Percentiles rank a stretch among this genome's conserved stretches.
Conservation (phyloP, 495 filamentous ascomycete species). For the Neurospora sp. region DNA sequence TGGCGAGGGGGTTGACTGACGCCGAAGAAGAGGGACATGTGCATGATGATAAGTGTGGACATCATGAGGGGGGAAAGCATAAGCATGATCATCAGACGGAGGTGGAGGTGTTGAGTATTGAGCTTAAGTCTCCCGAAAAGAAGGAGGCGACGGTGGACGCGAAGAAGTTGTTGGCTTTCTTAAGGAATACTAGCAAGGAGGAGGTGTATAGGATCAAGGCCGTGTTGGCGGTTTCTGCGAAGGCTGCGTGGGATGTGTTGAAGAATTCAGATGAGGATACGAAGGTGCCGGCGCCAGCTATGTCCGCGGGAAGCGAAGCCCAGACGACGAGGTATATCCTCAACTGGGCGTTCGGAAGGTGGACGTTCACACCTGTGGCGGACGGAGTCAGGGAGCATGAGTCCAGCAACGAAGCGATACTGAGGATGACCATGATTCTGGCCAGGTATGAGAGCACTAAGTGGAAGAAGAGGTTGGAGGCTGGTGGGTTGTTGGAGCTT, state of each 20-base stretch:
- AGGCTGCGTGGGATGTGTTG: slow-evolving; percentile 32
- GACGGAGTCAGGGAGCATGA: slow-evolving; percentile 33
- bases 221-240: slow-evolving; percentile 48
- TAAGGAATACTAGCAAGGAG: slow-evolving; percentile 69
- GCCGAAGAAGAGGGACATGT: slow-evolving; percentile 21
- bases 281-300: slow-evolving; percentile 1
- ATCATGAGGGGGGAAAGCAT: slow-evolving; percentile 27
- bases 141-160: slow-evolving; percentile 44
- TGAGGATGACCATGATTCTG: slow-evolving; percentile 77
- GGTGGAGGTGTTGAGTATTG: slow-evolving; percentile 80
- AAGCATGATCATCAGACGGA: slow-evolving; percentile 57
- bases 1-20: slow-evolving; percentile 51
- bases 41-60: slow-evolving; percentile 15
- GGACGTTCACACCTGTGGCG: slow-evolving; percentile 67
- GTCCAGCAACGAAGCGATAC: slow-evolving; percentile 37
- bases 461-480: slow-evolving; percentile 79
- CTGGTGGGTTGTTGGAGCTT: slow-evolving; percentile 46
- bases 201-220: slow-evolving; percentile 96
- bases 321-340: slow-evolving; percentile 56
- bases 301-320: neutral
- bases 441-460: slow-evolving; percentile 76
- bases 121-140: slow-evolving; percentile 32
- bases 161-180: slow-evolving; percentile 51
- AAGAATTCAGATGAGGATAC: slow-evolving; percentile 48
- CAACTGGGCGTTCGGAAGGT: slow-evolving; percentile 96